Base-by-base conservation (phyloP, 2,329 filamentous ascomycete species). In the Onygenales sp. region DNA sequence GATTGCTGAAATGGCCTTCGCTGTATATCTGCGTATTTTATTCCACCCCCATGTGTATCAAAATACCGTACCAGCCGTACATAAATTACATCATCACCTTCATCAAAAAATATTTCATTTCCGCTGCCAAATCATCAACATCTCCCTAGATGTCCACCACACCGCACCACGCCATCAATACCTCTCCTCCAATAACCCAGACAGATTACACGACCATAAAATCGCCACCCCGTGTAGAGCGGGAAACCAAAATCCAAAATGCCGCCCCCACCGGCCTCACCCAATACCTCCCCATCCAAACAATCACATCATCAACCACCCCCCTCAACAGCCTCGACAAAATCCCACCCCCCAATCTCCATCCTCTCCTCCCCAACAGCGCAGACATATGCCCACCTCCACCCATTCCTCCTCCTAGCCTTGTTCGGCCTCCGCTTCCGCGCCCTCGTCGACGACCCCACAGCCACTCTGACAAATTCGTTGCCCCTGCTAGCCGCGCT, bases 401-500 rank as follows among this genome's bases (percentile, higher is more conserved):
- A 94, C 60, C 85, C 87, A 0, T 69, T 78, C 31, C 69, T 89
- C 9, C 75, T 94, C 33, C 76, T 88, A 33, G 78, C 77, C 8
- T 70, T 86, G 37, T 84, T 86, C 64, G 76, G 78, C 45, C 64
- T 80, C 57, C 79, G 79, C 40, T 92, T 94, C 69, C 66, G 72
- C 37, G 71, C 77, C 14, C 75, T 95, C 31, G 86, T 94, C 32
- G 74, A 77, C 13, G 80, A 91, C 58, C 88, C 90, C 0, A 78
- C 85, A 2, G 70, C 77, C 13, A 79, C 84, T 6, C 77, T 95
- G 39, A 68, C 79, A 11, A 76, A 66, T 33, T 74, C 83, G 2
- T 71, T 92, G 2, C 77, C 84, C 0, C 77, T 82, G 10, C 74
- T 91, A 11, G 78, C 80, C 2, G 69, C 76, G 4, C 66, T 89